Evolutionary conservation across 148 eudicot genomes (phyloP).

Genomic region (Rhododendron simsii): DNA sequence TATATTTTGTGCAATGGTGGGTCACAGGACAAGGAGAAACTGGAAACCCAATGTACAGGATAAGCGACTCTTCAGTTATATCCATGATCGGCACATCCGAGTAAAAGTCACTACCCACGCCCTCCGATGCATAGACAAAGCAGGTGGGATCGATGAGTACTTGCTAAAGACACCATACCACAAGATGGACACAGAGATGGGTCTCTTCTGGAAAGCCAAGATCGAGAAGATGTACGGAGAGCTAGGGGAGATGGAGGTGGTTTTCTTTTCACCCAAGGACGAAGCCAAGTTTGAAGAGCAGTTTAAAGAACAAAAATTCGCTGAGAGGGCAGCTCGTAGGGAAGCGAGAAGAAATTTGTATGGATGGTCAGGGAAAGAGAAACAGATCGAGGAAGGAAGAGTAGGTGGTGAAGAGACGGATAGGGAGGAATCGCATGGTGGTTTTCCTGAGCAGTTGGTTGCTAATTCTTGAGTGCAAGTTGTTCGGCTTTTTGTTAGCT

Average conservation of each 20-base stretch:
- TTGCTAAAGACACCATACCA: constrained; percentile 87
- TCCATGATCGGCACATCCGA: constrained; percentile 78
- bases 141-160: constrained; percentile 96
- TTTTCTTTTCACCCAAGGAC: constrained; percentile 76
- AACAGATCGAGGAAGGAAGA: constrained; percentile 22
- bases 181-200: constrained; percentile 95
- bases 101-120: constrained; percentile 91
- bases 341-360: constrained; percentile 56
- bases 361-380: constrained; percentile 32
- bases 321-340: constrained; percentile 48
- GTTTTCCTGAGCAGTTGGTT: constrained; percentile 44
- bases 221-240: constrained; percentile 87
- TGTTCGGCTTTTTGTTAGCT: background rate
- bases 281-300: constrained; percentile 72
- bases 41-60: constrained; percentile 97
- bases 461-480: constrained; percentile 38
- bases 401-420: constrained; percentile 21
- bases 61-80: constrained; percentile 83
- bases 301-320: constrained; percentile 53
- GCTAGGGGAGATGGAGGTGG: constrained; percentile 70
- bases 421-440: constrained; percentile 34
- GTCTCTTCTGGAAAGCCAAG: constrained; percentile 85
- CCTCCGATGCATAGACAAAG: constrained; percentile 93
- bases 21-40: constrained; percentile 61
- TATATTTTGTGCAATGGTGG: background rate